phyloP scores from a whole-genome alignment of 306 rosid genomes.

The Bauhinia variegata region DNA sequence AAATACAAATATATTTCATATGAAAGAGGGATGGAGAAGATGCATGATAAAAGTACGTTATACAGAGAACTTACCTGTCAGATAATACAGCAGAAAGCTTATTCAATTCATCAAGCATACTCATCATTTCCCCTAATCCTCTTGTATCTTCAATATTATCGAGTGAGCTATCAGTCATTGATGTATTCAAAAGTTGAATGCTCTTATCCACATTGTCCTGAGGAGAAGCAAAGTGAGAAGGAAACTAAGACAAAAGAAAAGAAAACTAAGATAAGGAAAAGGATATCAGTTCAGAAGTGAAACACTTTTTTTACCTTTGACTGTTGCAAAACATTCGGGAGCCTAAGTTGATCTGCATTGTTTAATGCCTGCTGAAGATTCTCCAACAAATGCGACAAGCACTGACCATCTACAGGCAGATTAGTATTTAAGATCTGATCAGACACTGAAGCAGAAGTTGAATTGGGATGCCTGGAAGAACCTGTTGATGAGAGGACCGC shows the following conservation, averaged over 20 bases:
- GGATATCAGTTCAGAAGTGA: neutral
- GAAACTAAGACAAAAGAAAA: neutral
- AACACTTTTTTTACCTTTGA: slow-evolving; percentile 32
- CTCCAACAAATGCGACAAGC: too few relatives aligned
- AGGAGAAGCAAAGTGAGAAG: neutral
- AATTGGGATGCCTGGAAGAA: slow-evolving; percentile 10
- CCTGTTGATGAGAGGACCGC: slow-evolving; percentile 14
- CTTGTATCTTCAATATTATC: neutral
- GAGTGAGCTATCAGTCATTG: neutral
- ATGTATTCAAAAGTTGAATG: neutral
- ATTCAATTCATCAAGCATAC: slow-evolving; percentile 36
- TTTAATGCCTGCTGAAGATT: too few relatives aligned
- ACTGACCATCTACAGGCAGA: too few relatives aligned
- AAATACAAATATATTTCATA: too few relatives aligned
- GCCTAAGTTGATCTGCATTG: neutral
- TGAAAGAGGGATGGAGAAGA: too few relatives aligned
- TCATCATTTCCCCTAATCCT: neutral
- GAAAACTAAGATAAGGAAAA: neutral
- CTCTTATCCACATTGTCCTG: slow-evolving; percentile 19
- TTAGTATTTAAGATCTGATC: neutral
- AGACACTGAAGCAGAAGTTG: slow-evolving; percentile 5
- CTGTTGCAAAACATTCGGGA: slow-evolving; percentile 2
- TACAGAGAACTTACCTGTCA: slow-evolving; percentile 31
- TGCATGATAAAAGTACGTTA: neutral
- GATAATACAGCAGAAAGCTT: slow-evolving; percentile 37